A percentile compares a stretch with the other conserved stretches of the same genome.
Conservation (phyloP, 108 stramenopile genomes). For the Hondaea fermentalgiana region DNA sequence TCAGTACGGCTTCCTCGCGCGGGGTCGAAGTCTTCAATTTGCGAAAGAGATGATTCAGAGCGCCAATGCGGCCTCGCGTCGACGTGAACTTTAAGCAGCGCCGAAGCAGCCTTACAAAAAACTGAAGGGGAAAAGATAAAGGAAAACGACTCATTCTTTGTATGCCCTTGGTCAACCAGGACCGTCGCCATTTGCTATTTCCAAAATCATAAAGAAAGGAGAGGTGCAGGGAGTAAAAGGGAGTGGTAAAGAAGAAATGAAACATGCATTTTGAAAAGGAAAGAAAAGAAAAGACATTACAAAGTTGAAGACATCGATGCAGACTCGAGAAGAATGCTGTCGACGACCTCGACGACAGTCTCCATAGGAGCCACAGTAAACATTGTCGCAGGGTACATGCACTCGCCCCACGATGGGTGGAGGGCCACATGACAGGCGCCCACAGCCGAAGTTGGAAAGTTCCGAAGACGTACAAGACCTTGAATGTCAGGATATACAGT, state of each 20-base stretch:
- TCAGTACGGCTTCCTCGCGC: neutral
- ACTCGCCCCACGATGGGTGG: neutral
- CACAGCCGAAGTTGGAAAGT: neutral
- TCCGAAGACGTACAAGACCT: neutral
- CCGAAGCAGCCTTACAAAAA: no score
- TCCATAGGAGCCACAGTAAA: neutral
- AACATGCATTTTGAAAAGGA: no score
- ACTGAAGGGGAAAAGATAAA: no score
- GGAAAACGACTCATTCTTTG: no score
- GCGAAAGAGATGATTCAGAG: neutral
- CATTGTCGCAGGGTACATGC: conserved; percentile 16
- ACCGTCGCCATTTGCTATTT: no score
- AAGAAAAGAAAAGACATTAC: no score
- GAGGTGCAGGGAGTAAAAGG: no score
- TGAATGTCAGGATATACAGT: conserved; percentile 2
- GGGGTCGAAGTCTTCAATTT: neutral
- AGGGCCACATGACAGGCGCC: neutral
- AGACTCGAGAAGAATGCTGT: no score
- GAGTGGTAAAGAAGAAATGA: no score
- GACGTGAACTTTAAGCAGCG: neutral
- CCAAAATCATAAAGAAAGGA: no score
- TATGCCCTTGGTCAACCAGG: no score
- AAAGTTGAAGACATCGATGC: no score
- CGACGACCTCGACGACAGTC: neutral
- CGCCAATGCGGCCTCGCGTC: neutral